Base-by-base conservation (phyloP, 2,329 filamentous ascomycete genomes). In the Colletotrichum sp. region DNA sequence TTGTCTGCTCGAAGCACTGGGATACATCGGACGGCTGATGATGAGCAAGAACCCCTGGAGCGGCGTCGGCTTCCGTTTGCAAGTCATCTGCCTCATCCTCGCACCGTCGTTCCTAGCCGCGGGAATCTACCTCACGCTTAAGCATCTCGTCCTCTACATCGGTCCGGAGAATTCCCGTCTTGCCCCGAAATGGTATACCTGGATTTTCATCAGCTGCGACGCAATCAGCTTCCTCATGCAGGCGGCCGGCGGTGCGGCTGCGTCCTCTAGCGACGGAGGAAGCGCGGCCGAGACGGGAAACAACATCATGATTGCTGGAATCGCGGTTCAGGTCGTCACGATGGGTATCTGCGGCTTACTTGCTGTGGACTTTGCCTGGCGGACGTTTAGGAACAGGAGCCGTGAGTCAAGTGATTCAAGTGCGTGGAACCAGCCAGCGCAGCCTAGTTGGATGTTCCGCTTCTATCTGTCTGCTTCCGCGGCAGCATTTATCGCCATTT, bases 131-230 rank as follows among this genome's bases (percentile, higher is more conserved):
- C 57, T 77, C 18, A 75, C 71, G 28, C 60, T 78, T 15, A 64
- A 73, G 13, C 69, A 73, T 3, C 49, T 77, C 36, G 28, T 72
- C n/a, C 34, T 70, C 26, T 73, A 70, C 65, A 39, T 39, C n/a
- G 76, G 69, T 1, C 36, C 21, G 16, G 32, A 66, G 18, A 26
- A 72, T 32, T 59, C 34, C 36, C 18, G 44, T 1, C 49, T 77
- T 21, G 32, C 30, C 34, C 72, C 76, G 8, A 34, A 49, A 24
- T 75, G 44, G 15, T 91, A 91, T 81, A 90, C 90, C 16, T 89
- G 87, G 82, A 88, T 92, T 76, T 93, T 93, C 83, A 89, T 92
- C 78, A 80, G 84, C 21, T 90, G 89, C 79, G 91, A 93, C 77
- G 78, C 92, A 59, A 79, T 90, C 72, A 90, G 88, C 15, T 86